Percentiles rank a stretch among this genome's conserved stretches.
These are phyloP conservation scores for Centella asiatica DNA, from an alignment of 129 eudicot genomes.

Conservation along the genomic window DNA sequence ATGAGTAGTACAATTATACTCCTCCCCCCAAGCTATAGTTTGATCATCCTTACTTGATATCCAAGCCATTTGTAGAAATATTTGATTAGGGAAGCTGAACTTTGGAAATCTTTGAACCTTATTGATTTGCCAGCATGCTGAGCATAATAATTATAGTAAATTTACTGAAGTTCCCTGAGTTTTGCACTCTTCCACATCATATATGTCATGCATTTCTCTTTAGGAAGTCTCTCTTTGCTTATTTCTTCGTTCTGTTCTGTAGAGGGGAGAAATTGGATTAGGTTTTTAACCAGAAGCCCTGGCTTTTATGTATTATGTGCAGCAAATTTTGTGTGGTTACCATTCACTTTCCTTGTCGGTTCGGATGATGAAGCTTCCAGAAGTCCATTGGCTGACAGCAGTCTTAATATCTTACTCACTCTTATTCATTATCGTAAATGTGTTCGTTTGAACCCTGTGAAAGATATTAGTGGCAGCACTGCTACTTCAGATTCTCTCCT, in stretches of 20 bases:
- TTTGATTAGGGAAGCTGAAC: background rate
- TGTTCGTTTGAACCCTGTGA: slow-evolving; percentile 43
- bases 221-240: background rate
- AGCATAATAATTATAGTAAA: background rate
- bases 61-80: too few relatives aligned
- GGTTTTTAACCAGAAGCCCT: background rate
- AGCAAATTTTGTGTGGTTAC: slow-evolving; percentile 80
- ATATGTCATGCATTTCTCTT: background rate
- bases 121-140: background rate
- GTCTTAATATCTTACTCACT: slow-evolving; percentile 72
- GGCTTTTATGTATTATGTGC: slow-evolving; percentile 28
- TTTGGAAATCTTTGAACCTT: background rate
- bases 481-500: slow-evolving; percentile 50
- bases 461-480: slow-evolving; percentile 26
- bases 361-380: slow-evolving; percentile 56
- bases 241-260: background rate
- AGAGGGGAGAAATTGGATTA: background rate
- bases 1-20: background rate
- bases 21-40: background rate
- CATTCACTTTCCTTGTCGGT: slow-evolving; percentile 54
- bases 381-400: slow-evolving; percentile 67
- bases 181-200: background rate
- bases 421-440: slow-evolving; percentile 78
- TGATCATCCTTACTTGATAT: background rate
- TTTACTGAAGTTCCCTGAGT: background rate